phyloP scores from a whole-genome alignment of 345 rosid genomes.

The Physaria fendleri region DNA sequence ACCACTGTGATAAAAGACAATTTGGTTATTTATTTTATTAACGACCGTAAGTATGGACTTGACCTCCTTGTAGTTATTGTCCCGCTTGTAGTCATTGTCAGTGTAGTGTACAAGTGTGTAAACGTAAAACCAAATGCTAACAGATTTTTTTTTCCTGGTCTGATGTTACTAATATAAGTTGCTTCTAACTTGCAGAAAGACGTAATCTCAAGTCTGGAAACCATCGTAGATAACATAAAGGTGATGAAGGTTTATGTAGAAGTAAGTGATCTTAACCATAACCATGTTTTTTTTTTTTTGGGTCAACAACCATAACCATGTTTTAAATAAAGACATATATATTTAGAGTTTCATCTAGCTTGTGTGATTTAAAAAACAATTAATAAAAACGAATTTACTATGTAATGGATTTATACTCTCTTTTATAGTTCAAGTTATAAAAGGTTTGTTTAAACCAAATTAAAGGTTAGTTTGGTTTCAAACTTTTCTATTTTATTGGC shows the following conservation, averaged over 20 bases:
- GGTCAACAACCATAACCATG: not conserved
- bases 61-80: too few species aligned
- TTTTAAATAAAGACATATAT: not conserved
- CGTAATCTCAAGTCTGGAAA: not conserved
- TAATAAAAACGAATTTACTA: not conserved
- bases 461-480: not conserved
- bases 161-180: not conserved
- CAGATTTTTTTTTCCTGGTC: too few species aligned
- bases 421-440: too few species aligned
- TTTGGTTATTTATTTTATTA: too few species aligned
- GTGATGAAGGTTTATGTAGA: constrained; percentile 4
- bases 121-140: too few species aligned
- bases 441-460: too few species aligned
- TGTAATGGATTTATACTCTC: not conserved
- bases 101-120: too few species aligned
- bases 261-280: constrained; percentile 4
- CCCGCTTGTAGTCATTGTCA: too few species aligned
- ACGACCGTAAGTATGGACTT: too few species aligned
- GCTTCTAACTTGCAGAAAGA: constrained; percentile 1
- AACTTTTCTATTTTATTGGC: not conserved
- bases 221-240: not conserved
- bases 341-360: not conserved
- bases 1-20: too few species aligned
- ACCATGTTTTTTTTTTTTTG: not conserved
- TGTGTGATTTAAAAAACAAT: not conserved